A percentile compares a stretch with the other conserved stretches of the same genome.
These are phyloP conservation scores for barrel medic (Medicago truncatula) DNA, from an alignment of 306 rosid genomes.

Conservation along the genomic window MtrunA17r5.0-ANR NC_053047.1:36787501-36788000, in stretches of 20 bases:
- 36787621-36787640: conserved; percentile 46
- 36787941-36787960: conserved; percentile 56
- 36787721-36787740: conserved; percentile 50
- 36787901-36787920: conserved; percentile 41
- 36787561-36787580: conserved; percentile 43
- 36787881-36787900: conserved; percentile 49
- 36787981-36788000: conserved; percentile 49
- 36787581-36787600: conserved; percentile 48
- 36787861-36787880: conserved; percentile 48
- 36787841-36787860: conserved; percentile 59
- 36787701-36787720: conserved; percentile 50
- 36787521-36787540: conserved; percentile 50
- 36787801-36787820: conserved; percentile 53
- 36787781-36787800: conserved; percentile 50
- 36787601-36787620: conserved; percentile 41
- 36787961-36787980: conserved; percentile 54
- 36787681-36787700: conserved; percentile 50
- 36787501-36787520: conserved; percentile 51
- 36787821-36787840: conserved; percentile 48
- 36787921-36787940: conserved; percentile 55
- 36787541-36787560: conserved; percentile 44
- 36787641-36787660: conserved; percentile 52
- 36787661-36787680: conserved; percentile 48
- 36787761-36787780: conserved; percentile 56
- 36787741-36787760: conserved; percentile 54